Conservation (phyloP, 2,329 filamentous ascomycete genomes). For the Myriosclerotinia duriaeana region DNA sequence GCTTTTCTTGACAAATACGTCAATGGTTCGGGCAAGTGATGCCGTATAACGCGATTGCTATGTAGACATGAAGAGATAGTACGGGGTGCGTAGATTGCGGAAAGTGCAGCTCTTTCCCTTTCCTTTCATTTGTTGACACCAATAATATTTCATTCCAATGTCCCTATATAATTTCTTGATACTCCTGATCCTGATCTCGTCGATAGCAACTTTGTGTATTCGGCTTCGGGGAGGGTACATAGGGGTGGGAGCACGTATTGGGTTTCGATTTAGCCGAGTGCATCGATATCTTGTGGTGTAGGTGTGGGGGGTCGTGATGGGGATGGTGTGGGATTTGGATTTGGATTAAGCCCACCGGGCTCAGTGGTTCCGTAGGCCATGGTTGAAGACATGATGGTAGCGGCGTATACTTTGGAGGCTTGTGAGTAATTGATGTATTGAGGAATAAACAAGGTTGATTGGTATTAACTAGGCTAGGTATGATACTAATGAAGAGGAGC, state of each 20-base stretch:
- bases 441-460: not conserved
- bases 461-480: not conserved
- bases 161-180: too few relatives aligned
- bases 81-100: too few relatives aligned
- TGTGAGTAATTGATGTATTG: not conserved
- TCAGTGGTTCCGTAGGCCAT: not conserved
- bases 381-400: not conserved
- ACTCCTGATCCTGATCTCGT: too few relatives aligned
- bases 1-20: too few relatives aligned
- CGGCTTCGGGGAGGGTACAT: constrained; percentile 11
- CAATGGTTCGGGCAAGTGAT: too few relatives aligned
- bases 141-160: too few relatives aligned
- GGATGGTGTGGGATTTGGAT: not conserved
- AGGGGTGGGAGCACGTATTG: constrained; percentile 18
- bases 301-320: constrained; percentile 9
- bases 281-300: constrained; percentile 17
- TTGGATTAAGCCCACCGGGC: not conserved
- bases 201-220: not conserved
- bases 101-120: too few relatives aligned
- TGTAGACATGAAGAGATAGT: too few relatives aligned
- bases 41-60: too few relatives aligned
- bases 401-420: too few relatives aligned
- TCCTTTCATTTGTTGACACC: too few relatives aligned
- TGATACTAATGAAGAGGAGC: not conserved
- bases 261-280: constrained; percentile 16